phyloP scores from a whole-genome alignment of 441 rosid species.

The Geranium incanum region DNA sequence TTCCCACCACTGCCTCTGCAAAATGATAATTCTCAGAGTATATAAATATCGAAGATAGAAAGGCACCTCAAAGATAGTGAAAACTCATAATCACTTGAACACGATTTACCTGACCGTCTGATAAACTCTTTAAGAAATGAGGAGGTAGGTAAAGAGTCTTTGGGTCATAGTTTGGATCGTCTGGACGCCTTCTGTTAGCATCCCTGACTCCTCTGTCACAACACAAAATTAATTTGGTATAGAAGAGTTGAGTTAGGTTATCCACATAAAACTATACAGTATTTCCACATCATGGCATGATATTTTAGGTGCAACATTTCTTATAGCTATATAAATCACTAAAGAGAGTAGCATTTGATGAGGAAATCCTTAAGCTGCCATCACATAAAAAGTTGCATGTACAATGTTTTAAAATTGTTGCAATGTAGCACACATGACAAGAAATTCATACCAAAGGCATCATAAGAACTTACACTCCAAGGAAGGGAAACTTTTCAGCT shows the following conservation, averaged over 20 bases:
- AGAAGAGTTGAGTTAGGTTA: constrained; percentile 10
- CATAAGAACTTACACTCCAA: constrained; percentile 62
- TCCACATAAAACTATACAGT: not conserved
- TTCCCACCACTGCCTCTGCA: constrained; percentile 99
- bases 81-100: constrained; percentile 8
- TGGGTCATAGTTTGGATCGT: constrained; percentile 68
- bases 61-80: not conserved
- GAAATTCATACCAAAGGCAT: constrained; percentile 3
- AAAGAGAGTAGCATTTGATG: not conserved
- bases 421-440: not conserved
- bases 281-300: not conserved
- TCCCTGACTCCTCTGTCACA: constrained; percentile 57
- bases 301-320: not conserved
- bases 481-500: constrained; percentile 64
- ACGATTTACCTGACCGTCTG: constrained; percentile 77
- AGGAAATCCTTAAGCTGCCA: constrained; percentile 12
- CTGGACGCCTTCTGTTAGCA: constrained; percentile 62
- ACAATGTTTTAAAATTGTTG: not conserved
- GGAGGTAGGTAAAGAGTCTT: constrained; percentile 86
- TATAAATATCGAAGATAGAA: constrained; percentile 16
- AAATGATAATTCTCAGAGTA: constrained; percentile 17
- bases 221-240: constrained; percentile 21
- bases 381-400: not conserved
- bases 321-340: not conserved
- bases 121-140: constrained; percentile 62